These are phyloP conservation scores for Hyaloscypha finlandica DNA, from an alignment of 495 filamentous ascomycete species.

Conservation along the genomic window DNA sequence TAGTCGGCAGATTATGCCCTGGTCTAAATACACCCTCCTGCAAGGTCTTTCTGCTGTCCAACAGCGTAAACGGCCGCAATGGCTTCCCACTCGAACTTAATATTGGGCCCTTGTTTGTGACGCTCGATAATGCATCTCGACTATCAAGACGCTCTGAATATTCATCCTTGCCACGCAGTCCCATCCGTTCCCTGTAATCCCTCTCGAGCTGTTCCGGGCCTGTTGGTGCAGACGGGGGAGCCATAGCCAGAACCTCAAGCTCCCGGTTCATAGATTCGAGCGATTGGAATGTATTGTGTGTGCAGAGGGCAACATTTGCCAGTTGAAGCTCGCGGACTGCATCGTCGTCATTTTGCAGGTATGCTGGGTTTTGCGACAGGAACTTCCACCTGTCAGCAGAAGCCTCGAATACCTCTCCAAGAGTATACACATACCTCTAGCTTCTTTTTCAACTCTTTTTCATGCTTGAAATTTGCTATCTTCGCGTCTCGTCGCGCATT, in stretches of 20 bases:
- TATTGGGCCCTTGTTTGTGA: constrained; percentile 67
- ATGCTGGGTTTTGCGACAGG: constrained; percentile 58
- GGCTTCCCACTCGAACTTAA: constrained; percentile 83
- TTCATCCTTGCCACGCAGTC: constrained; percentile 39
- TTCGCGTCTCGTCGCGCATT: constrained; percentile 75
- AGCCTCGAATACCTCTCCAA: not conserved
- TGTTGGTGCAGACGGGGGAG: constrained; percentile 44
- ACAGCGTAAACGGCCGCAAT: constrained; percentile 85
- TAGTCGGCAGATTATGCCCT: constrained; percentile 91
- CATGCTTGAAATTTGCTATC: constrained; percentile 79
- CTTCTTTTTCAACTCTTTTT: constrained; percentile 83
- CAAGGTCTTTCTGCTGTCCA: constrained; percentile 75
- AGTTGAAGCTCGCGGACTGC: constrained; percentile 76
- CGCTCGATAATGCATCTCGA: constrained; percentile 51
- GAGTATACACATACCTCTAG: constrained; percentile 58
- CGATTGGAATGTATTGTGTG: constrained; percentile 80
- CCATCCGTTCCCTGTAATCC: constrained; percentile 53
- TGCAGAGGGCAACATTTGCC: constrained; percentile 67
- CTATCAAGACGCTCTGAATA: constrained; percentile 82
- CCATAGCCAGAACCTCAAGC: constrained; percentile 74
- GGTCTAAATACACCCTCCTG: constrained; percentile 84
- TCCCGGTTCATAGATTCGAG: constrained; percentile 85
- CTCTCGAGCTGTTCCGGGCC: constrained; percentile 27
- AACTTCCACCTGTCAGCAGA: constrained; percentile 43
- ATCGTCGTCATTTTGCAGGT: constrained; percentile 71